Evolutionary conservation across 1,284 basidiomycete species (phyloP), one percentile per base, ranked within the genome.

Genomic region (Xanthoconium separans): DNA sequence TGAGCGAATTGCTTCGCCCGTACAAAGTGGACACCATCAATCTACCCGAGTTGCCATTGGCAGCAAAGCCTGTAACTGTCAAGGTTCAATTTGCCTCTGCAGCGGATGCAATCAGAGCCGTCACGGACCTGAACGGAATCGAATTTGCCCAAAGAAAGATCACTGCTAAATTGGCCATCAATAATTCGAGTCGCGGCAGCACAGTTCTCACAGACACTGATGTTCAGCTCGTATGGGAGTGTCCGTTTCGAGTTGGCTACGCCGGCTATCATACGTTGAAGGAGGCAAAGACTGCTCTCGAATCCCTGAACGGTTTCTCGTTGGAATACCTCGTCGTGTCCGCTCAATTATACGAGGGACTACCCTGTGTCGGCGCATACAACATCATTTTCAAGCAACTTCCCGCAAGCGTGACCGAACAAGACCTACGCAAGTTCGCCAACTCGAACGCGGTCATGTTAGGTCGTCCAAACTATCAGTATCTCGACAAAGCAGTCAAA

Each of bases 331-430:
- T 70, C 43, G 66, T 71, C 44, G 62, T 85, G 3, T 68, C 71
- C 10, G 84, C 80, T 0, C 62, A 61, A 1, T 58, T 81, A 10
- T 79, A 86, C 61, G 66, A 75, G 8, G 84, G 82, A 1, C 56
- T 85, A 1, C 87, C 87, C 2, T 75, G 74, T 3, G 73, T 87
- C 6, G 81, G 80, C 6, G 62, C 65, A 1, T 75, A 76, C 60
- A 89, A 81, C 16, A 79, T 89, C 42, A 79, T 78, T 15, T 80
- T 87, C 61, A 62, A 64, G 3, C 73, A 77, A 6, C 62, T 89
- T 6, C 85, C 85, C 1, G 64, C 76, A 0, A 69, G 75, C 46
- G 70, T 75, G 0, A 72, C 65, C 2, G 64, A 72, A 20, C 68
- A 74, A 22, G 73, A 75, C 9, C 64, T 87, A 57, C 67, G 71